Base-by-base conservation (phyloP, 805 yeast genomes). In the Schwanniomyces pseudopolymorphus region DNA sequence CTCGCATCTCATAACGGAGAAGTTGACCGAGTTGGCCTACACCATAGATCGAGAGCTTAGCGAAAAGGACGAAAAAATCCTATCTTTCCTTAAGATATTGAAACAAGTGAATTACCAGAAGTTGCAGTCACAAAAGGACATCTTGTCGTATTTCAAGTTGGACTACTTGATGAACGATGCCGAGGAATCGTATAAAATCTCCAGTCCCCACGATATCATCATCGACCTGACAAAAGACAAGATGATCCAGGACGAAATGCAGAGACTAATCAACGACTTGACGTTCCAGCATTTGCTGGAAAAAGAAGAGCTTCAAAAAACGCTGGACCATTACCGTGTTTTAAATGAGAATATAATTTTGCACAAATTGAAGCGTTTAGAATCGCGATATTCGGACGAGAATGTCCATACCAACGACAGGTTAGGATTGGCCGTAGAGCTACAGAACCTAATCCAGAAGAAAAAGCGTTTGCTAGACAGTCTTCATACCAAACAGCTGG, bases 191-290 rank as follows among this genome's bases (percentile, higher is more conserved):
- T 33, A 33, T 11, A 28, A 42, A 5, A 44, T 24, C 35, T 40
- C 47, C 5, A 16, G 14, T 25, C 39, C 28, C 9, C 42, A 41
- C 11, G 56, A 52, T 28, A 41, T 54, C 4, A 24, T 52, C 20
- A 46, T 57, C 31, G 74, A 68, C 49, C 40, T 54, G 13, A 54
- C 60, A 25, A 49, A 63, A 39, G 74, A 69, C 49, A 50, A 57
- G 41, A 56, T 72, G 9, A 61, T 72, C 17, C 77, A 72, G 50
- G 77, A 69, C 16, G 77, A 72, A 48, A 68, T 72, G 19, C 57
- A 59, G 45, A 54, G 77, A 22, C 56, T 72, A 37, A 47, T 64
- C n/a, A 72, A 71, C 42, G 77, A 72, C 48, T 57, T 72, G 44
- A 57, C 65, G 5, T 72, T 60, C 43, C 75, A 70, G 51, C 54